Evolutionary conservation across 805 yeast genomes (phyloP), one percentile per base, ranked within the genome.

Genomic region (Suhomyces sp.): DNA sequence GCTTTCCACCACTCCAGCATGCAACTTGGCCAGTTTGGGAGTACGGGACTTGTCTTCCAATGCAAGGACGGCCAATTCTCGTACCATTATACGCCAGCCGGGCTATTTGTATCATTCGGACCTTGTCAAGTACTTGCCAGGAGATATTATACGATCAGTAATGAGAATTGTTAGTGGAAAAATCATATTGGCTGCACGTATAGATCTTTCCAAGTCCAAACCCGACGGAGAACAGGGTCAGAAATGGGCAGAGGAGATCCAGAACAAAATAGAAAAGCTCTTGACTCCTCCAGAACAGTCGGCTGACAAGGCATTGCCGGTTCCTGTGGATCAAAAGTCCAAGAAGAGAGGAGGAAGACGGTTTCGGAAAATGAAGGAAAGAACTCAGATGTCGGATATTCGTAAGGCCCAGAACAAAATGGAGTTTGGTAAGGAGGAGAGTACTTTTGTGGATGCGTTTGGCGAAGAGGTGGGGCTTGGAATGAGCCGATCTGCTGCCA

Each of bases 401-500:
- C 84, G 91, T 33, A 86, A 83, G 57, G 87, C 96, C 2, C 96
- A 89, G 61, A 91, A 93, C 64, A 81, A 87, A 61, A 79, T 92
- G 82, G 86, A 78, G 41, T 92, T 93, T 70, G 97, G 96, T 6
- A 79, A 84, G 59, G 75, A 78, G 55, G 97, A 89, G 62, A 82
- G 77, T 19, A 78, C 85, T 1, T 71, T 77, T 2, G 71, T 73
- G 54, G 91, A 87, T 55, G 75, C 83, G 0, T 86, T 74, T 63
- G 96, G 96, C 9, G 91, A 89, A 49, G 96, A 89, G 60, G 73
- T 87, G 29, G 97, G 97, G 0, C 61, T 90, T 46, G 96, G 97
- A 3, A 83, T 89, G 89, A 76, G 83, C 40, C 71, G 76, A 8
- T 66, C 64, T 31, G 57, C 58, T 15, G 56, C 64, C n/a, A 43